Evolutionary conservation across 176 grass and related monocot genomes (phyloP), one percentile per base, ranked within the genome.

Genomic region (Areca catechu): DNA sequence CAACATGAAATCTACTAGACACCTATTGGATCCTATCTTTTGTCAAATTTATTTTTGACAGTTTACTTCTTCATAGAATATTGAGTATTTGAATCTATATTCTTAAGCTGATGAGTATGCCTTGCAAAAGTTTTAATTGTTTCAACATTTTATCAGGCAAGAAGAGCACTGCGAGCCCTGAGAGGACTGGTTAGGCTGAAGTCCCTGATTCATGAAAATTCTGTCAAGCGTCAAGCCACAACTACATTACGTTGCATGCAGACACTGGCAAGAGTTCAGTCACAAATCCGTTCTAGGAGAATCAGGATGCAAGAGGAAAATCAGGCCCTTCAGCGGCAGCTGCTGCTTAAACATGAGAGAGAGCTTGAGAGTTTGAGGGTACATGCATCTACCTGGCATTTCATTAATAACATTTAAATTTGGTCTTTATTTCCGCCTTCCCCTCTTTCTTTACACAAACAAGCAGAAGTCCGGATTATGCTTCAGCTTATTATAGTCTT

Each of bases 271-370:
- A 84, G 93, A 12, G 81, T 98, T 54, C 93, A 98, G 53, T 85
- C 87, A 54, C 88, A 98, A 50, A 98, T 98, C 51, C 81, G 76
- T 22, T 72, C 76, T 17, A 88, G 84, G 73, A 90, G 93, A 69
- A 79, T 82, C 25, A 85, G 86, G 63, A 92, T 98, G 84, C 77
- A 81, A 0, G 93, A 98, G 62, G 93, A 98, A 76, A 98, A 98
- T 56, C 93, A 98, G 60, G 93, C 88, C 43, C 78, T 98, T 56
- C 87, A 92, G 27, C 67, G 81, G 1, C 93, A 98, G 72, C 88
- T 98, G 57, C 78, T 98, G 25, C 81, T 98, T 28, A 98, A 98
- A 70, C 88, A 53, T 24, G 69, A 72, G 53, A 72, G 81, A 73
- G 93, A 92, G 58, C 47, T 98, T 37, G 88, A 92, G 19, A 92